Evolutionary conservation across 2,329 filamentous ascomycete genomes (phyloP).

Genomic region (Xylaria sp.): DNA sequence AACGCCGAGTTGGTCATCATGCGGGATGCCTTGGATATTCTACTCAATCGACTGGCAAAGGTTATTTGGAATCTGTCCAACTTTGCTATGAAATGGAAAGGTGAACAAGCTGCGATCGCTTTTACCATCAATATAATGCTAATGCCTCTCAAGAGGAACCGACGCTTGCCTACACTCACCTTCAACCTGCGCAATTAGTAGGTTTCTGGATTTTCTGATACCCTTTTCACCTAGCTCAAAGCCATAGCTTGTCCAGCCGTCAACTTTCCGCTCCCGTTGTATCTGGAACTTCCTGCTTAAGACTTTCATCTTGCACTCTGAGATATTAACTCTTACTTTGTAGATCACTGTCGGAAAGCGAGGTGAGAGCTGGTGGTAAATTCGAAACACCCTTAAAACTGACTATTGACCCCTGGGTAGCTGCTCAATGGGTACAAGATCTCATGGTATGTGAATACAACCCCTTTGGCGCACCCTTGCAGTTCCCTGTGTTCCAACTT

Average conservation of each 20-base stretch:
- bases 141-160: conserved; percentile 51
- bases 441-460: conserved; percentile 18
- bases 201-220: neutral
- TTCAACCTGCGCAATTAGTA: conserved; percentile 28
- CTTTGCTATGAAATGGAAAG: conserved; percentile 70
- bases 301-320: neutral
- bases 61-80: conserved; percentile 74
- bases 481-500: neutral
- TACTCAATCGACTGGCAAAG: conserved; percentile 78
- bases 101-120: neutral
- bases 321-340: conserved; percentile 1
- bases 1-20: conserved; percentile 78
- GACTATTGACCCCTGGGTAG: conserved; percentile 64
- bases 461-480: neutral
- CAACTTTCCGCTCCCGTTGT: neutral
- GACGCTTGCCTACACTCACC: conserved; percentile 74
- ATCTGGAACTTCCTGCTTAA: neutral
- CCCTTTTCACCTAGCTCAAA: neutral
- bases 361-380: conserved; percentile 6
- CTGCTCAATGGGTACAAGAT: conserved; percentile 73
- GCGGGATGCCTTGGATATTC: conserved; percentile 74
- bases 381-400: neutral
- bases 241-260: neutral
- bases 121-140: neutral
- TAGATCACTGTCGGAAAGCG: conserved; percentile 28